Percentiles rank a stretch among this genome's conserved stretches.
These are phyloP conservation scores for Brettanomyces naardenensis DNA, from an alignment of 805 yeast genomes.

Conservation along the genomic window DNA sequence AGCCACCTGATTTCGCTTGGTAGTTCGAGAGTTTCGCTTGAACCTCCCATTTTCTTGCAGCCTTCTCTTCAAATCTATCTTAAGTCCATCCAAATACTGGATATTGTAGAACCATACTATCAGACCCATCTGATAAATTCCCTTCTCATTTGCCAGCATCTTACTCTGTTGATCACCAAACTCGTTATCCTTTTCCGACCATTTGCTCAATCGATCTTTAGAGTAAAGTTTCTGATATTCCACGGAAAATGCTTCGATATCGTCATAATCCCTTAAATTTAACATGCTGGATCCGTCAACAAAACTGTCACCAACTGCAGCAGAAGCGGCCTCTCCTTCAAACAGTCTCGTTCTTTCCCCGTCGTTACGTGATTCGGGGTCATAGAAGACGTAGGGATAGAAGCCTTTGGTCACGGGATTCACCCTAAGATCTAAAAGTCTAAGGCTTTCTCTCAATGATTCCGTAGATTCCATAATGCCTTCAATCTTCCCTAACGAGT, in stretches of 20 bases:
- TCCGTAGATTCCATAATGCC: conserved; percentile 27
- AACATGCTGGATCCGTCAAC: conserved; percentile 27
- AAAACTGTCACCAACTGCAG: neutral
- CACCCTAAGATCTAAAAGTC: conserved; percentile 38
- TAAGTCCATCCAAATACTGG: conserved; percentile 22
- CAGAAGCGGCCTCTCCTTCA: conserved; percentile 5
- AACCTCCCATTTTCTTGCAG: neutral
- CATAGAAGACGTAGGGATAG: conserved; percentile 48
- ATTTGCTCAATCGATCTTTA: conserved; percentile 26
- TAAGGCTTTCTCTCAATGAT: conserved; percentile 25
- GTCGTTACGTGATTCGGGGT: conserved; percentile 25
- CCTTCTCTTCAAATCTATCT: conserved; percentile 4
- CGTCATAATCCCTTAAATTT: conserved; percentile 39
- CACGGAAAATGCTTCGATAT: conserved; percentile 42
- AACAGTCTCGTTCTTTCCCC: conserved; percentile 5
- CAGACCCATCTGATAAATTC: conserved; percentile 14
- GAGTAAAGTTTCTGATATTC: conserved; percentile 36
- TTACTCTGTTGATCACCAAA: conserved; percentile 6
- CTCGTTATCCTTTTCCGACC: conserved; percentile 31
- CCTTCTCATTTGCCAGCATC: conserved; percentile 2
- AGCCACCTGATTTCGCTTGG: no score
- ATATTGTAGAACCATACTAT: conserved; percentile 21
- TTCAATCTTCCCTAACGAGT: conserved; percentile 29
- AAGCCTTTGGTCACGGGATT: conserved; percentile 39
- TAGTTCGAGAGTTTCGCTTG: no score